A percentile compares a stretch with the other conserved stretches of the same genome.
These are phyloP conservation scores for Termitomyces sp. DNA, from an alignment of 768 basidiomycete species.

Conservation along the genomic window DNA sequence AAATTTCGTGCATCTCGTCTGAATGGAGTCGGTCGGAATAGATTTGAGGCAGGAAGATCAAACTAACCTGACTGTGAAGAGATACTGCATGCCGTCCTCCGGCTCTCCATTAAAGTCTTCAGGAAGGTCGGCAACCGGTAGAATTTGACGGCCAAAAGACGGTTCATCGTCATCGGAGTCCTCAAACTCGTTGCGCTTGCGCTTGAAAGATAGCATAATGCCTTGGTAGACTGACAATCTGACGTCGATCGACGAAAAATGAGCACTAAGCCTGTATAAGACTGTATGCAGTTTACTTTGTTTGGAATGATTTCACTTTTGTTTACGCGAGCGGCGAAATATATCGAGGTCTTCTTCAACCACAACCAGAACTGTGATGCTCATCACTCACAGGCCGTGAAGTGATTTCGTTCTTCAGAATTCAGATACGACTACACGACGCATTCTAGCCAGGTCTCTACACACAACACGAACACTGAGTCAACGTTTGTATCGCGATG, in stretches of 20 bases:
- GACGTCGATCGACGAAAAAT: background rate
- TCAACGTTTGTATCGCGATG: constrained; percentile 12
- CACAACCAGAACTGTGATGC: background rate
- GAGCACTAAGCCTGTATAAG: too few relatives aligned
- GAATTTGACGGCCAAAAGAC: constrained; percentile 61
- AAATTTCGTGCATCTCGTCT: constrained; percentile 71
- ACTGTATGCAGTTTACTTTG: background rate
- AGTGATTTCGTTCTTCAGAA: background rate
- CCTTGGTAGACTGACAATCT: background rate
- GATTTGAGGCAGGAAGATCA: background rate
- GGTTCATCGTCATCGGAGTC: constrained; percentile 61
- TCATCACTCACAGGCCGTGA: background rate
- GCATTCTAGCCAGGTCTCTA: background rate
- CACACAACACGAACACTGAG: constrained; percentile 1
- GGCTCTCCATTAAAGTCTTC: constrained; percentile 62
- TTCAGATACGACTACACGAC: background rate
- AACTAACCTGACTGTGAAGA: constrained; percentile 74
- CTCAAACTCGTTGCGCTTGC: constrained; percentile 48
- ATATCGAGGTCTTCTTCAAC: background rate
- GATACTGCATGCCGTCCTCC: constrained; percentile 71
- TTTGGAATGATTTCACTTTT: background rate
- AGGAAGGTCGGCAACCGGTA: constrained; percentile 83
- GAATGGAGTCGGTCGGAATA: constrained; percentile 3
- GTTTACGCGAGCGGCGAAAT: background rate
- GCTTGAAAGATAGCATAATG: constrained; percentile 41